Evolutionary conservation across 805 yeast species (phyloP).

Genomic region (Lachancea dasiensis): DNA sequence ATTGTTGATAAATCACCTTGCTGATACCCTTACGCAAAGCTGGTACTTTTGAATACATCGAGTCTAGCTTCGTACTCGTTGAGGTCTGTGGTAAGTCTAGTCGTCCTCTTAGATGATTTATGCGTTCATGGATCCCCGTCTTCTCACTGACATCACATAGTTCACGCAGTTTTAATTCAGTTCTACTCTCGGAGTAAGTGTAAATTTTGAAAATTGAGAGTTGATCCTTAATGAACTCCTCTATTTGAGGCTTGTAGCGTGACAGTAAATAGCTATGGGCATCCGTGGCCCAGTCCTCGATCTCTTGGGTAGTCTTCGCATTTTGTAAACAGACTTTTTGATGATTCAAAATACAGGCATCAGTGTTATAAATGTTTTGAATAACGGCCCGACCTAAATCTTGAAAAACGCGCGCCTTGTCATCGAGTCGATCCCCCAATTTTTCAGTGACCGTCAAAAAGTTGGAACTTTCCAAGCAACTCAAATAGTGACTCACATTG

Average conservation of each 20-base stretch:
- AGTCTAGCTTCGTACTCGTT: constrained; percentile 2
- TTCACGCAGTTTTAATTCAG: constrained; percentile 23
- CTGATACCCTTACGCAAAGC: constrained; percentile 24
- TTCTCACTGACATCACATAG: constrained; percentile 22
- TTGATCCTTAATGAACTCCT: constrained; percentile 21
- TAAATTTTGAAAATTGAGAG: constrained; percentile 32
- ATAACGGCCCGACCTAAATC: constrained; percentile 13
- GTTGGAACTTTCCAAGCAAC: constrained; percentile 21
- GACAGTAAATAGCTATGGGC: constrained; percentile 31
- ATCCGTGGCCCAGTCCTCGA: constrained; percentile 27
- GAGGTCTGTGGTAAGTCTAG: constrained; percentile 2
- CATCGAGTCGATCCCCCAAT: constrained; percentile 12
- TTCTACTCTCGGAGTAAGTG: constrained; percentile 27
- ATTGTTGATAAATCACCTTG: constrained; percentile 23
- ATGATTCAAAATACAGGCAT: constrained; percentile 17
- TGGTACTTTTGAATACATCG: constrained; percentile 19
- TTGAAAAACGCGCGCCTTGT: constrained; percentile 15
- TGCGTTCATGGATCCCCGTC: constrained; percentile 23
- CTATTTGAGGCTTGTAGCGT: constrained; percentile 24
- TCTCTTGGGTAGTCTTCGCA: constrained; percentile 15
- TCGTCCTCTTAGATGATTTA: constrained; percentile 31
- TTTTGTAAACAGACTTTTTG: constrained; percentile 16
- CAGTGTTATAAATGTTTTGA: constrained; percentile 11
- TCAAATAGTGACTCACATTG: constrained; percentile 25
- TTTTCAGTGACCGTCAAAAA: constrained; percentile 14